These are phyloP conservation scores for Solanum stenotomum DNA, from an alignment of 257 asterid species.

Conservation along the genomic window DNA sequence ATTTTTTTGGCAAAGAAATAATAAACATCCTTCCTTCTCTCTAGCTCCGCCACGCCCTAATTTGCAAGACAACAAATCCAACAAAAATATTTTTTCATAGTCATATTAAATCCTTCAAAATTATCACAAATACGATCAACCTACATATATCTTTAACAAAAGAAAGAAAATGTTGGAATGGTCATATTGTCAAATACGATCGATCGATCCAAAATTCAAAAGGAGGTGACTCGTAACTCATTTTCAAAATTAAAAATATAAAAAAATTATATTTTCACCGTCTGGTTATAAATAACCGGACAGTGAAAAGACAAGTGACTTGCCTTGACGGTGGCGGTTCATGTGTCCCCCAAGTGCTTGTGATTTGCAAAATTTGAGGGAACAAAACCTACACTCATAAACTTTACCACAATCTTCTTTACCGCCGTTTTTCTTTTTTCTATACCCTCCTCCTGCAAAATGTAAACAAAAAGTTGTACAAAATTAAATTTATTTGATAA, in stretches of 20 bases:
- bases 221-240: background rate
- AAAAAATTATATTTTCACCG: background rate
- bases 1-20: background rate
- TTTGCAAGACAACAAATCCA: background rate
- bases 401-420: slow-evolving; percentile 62
- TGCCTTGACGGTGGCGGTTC: slow-evolving; percentile 99
- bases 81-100: background rate
- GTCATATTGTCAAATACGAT: background rate
- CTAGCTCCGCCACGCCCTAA: too few species aligned
- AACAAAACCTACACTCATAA: slow-evolving; percentile 95
- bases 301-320: background rate
- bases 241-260: background rate
- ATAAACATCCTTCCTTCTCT: background rate
- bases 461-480: slow-evolving; percentile 27
- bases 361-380: slow-evolving; percentile 97
- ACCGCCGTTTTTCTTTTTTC: slow-evolving; percentile 84
- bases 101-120: background rate
- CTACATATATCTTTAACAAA: too few species aligned
- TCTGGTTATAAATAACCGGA: background rate
- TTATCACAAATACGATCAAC: background rate
- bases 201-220: too few species aligned
- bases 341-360: slow-evolving; percentile 99
- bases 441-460: slow-evolving; percentile 28
- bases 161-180: too few species aligned
- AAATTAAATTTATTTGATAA: slow-evolving; percentile 25